Base-by-base conservation (phyloP, 768 basidiomycete species). In the Mycena venus region DNA sequence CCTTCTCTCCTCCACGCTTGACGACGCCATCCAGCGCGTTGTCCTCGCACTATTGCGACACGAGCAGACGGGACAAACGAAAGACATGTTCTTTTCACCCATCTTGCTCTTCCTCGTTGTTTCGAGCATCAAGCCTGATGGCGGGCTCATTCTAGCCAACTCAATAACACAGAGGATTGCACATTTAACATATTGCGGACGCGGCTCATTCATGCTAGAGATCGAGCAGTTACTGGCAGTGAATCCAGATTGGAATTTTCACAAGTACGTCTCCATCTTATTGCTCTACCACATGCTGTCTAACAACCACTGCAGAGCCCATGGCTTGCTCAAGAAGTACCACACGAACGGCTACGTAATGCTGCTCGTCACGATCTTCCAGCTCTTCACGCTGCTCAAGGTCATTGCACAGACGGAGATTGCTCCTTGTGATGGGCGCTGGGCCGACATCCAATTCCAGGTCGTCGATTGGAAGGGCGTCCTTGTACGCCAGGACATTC, bases 401-500 rank as follows among this genome's bases (percentile, higher is more conserved):
- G 15, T 67, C 49, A 68, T 73, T 29, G 40, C 72, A 0, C 31
- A 67, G n/a, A 36, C 27, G 17, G 64, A 72, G 44, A 51, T 66
- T 2, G 29, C 23, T 11, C 58, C 42, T 11, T 49, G 4, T 10
- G 25, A 27, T 14, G 60, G 69, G 12, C 62, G 63, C 25, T 65
- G 63, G 70, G 47, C 34, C 21, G 34, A 44, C 21, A 1, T 49
- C 36, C 4, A 58, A 21, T 27, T 19, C 31, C 25, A 51, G 29
- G 15, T 38, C 12, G 40, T 72, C 53, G 70, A 64, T 36, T 72
- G 70, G 63, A 64, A 65, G 10, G 70, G 70, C n/a, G 17, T 40
- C 32, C 21, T 31, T 14, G 27, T 70, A 21, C 23, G 1, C 21
- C 36, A 53, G 4, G 42, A 56, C 17, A 34, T 12, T 3, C 29